Evolutionary conservation across 148 eudicot genomes (phyloP), one percentile per base, ranked within the genome.

Genomic region (Cornus suecica): DNA sequence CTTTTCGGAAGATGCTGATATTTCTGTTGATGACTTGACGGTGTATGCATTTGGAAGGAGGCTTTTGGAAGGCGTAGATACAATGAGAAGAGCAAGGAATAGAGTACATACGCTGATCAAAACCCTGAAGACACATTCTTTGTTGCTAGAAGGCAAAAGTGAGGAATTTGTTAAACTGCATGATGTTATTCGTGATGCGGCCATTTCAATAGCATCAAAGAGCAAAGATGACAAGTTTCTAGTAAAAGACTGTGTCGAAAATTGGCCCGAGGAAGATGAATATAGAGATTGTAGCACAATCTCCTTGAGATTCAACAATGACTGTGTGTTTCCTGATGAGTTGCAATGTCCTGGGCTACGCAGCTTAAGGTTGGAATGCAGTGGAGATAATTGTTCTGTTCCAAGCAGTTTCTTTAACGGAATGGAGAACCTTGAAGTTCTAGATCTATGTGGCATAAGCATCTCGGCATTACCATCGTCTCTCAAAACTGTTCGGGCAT

Each of bases 121-220:
- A 26, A 8, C 0, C 11, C 82, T 82, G 11, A 75, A 30, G 60
- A 2, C 9, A 25, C 51, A 42, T 67, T 82, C n/a, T 23, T 52
- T 80, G 20, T 25, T 82, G 41, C 18, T 78, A 7, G 65, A 28
- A 0, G 48, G 69, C 15, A 0, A 1, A 1, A 2, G 32, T 2
- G 62, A 65, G 10, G 37, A n/a, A 0, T 0, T 2, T 9, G 74
- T 78, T 0, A 78, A 68, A 37, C 23, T 82, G 69, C 82, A 82
- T 32, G 79, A 78, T 76, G 76, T 82, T n/a, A 77, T 71, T 3
- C 60, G 79, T 20, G 77, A 62, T 23, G 74, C 75, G 0, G 78
- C 37, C 5, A 28, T 76, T 0, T 45, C 32, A 5, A 71, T 78
- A 27, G 65, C 77, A 13, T 37, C 42, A 37, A 15, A 28, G 18